phyloP scores from a whole-genome alignment of 2,329 filamentous ascomycete species.

The Colletotrichum chlorophyti region DNA sequence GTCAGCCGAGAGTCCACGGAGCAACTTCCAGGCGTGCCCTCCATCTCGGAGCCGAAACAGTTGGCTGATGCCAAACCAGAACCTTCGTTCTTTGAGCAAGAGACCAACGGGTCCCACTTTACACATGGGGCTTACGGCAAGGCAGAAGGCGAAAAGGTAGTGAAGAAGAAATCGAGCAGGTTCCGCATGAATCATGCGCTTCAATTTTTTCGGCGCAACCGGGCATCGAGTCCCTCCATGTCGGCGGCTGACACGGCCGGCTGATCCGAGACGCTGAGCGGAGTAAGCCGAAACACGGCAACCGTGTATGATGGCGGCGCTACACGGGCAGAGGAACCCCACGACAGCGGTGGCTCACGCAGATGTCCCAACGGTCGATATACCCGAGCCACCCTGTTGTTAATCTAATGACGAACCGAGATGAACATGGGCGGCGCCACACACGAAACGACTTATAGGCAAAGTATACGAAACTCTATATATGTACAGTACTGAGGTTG shows the following conservation, averaged over 20 bases:
- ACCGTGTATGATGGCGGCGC: neutral
- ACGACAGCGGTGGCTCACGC: conserved; percentile 2
- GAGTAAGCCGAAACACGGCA: neutral
- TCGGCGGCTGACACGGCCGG: conserved; percentile 37
- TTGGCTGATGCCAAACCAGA: conserved; percentile 29
- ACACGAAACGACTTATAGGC: conserved; percentile 22
- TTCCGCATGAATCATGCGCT: conserved; percentile 70
- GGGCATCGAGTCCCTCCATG: conserved; percentile 42
- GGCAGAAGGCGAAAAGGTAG: conserved; percentile 51
- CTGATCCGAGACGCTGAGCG: conserved; percentile 22
- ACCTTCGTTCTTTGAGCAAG: conserved; percentile 18
- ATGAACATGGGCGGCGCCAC: conserved; percentile 5
- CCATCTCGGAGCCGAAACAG: conserved; percentile 46
- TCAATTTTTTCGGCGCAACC: conserved; percentile 62
- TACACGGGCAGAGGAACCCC: neutral
- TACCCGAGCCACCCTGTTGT: conserved; percentile 18
- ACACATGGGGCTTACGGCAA: conserved; percentile 52
- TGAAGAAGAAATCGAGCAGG: conserved; percentile 69
- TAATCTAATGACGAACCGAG: conserved; percentile 16
- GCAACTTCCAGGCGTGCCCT: conserved; percentile 51
- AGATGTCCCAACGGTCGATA: conserved; percentile 18
- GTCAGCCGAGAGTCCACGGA: conserved; percentile 66
- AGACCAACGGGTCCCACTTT: conserved; percentile 32
- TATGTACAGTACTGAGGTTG: conserved; percentile 28
- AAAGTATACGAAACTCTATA: conserved; percentile 24